phyloP scores from a whole-genome alignment of 768 basidiomycete genomes.

The Termitomyces eurrhizus region DNA sequence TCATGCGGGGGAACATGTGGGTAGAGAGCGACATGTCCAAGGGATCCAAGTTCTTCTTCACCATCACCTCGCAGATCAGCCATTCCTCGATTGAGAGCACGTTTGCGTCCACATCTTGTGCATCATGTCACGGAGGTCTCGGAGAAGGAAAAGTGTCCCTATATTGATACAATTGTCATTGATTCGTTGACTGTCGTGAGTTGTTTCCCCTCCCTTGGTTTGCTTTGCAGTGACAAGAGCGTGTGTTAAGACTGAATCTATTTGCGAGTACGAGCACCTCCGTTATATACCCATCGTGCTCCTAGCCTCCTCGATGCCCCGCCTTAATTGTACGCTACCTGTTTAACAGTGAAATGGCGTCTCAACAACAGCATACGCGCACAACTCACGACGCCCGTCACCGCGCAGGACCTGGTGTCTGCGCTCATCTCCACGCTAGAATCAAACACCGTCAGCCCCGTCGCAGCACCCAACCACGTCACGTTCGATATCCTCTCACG shows the following conservation, averaged over 20 bases:
- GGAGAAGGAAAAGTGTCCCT: slow-evolving; percentile 77
- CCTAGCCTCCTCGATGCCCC: slow-evolving; percentile 72
- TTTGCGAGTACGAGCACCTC: slow-evolving; percentile 90
- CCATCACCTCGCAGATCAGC: too few relatives aligned
- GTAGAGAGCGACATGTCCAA: too few relatives aligned
- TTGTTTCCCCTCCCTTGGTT: not conserved
- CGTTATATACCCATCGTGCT: slow-evolving; percentile 96
- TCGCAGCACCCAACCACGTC: slow-evolving; percentile 80
- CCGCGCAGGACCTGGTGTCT: too few relatives aligned
- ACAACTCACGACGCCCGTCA: too few relatives aligned
- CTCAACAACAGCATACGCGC: slow-evolving; percentile 94
- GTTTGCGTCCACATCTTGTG: too few relatives aligned
- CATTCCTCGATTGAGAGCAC: too few relatives aligned
- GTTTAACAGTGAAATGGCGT: slow-evolving; percentile 81
- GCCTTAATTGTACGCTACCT: slow-evolving; percentile 60
- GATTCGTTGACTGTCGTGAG: slow-evolving; percentile 85
- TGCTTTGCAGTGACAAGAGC: too few relatives aligned
- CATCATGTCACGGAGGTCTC: slow-evolving; percentile 75
- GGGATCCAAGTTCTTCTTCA: too few relatives aligned
- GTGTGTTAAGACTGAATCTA: slow-evolving; percentile 66
- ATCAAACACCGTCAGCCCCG: slow-evolving; percentile 88
- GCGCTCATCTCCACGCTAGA: slow-evolving; percentile 94
- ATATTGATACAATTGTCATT: slow-evolving; percentile 94
- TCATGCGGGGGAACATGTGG: too few relatives aligned
- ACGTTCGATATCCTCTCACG: slow-evolving; percentile 74